Conservation (phyloP, 2,329 filamentous ascomycete genomes). For the Venturia oleaginea region DNA sequence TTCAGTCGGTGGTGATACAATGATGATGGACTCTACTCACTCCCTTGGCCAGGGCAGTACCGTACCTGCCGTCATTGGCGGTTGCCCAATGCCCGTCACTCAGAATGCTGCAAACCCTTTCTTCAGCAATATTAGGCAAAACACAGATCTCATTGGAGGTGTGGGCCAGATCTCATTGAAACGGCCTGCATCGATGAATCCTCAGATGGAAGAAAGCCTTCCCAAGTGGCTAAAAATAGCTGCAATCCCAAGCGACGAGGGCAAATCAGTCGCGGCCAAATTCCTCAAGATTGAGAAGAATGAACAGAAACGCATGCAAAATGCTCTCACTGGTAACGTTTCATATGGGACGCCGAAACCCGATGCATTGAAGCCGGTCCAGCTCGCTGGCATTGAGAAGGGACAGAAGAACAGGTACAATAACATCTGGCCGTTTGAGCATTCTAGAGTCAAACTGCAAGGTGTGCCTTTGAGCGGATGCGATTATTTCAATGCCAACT, state of each 20-base stretch:
- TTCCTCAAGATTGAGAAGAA: conserved; percentile 77
- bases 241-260: conserved; percentile 57
- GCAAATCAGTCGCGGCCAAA: conserved; percentile 70
- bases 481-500: conserved; percentile 93
- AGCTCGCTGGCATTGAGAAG: conserved; percentile 88
- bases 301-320: conserved; percentile 88
- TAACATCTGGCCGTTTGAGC: conserved; percentile 94
- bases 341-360: conserved; percentile 41
- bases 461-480: conserved; percentile 59
- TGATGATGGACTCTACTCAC: background rate
- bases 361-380: conserved; percentile 43
- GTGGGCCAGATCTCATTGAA: conserved; percentile 70
- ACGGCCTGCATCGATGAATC: conserved; percentile 44
- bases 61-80: conserved; percentile 63
- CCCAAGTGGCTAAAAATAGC: conserved; percentile 72
- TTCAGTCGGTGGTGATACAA: conserved; percentile 19
- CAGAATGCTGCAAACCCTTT: conserved; percentile 73
- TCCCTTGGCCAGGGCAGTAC: background rate
- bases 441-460: conserved; percentile 74
- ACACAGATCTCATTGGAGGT: conserved; percentile 88
- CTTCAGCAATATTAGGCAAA: conserved; percentile 92
- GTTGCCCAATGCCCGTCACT: conserved; percentile 68
- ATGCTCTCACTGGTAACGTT: conserved; percentile 57
- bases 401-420: conserved; percentile 95
- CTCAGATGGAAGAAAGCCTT: conserved; percentile 43